A percentile compares a stretch with the other conserved stretches of the same genome.
phyloP scores from a whole-genome alignment of 2,329 filamentous ascomycete species.

The Domatiomyces globalis region DNA sequence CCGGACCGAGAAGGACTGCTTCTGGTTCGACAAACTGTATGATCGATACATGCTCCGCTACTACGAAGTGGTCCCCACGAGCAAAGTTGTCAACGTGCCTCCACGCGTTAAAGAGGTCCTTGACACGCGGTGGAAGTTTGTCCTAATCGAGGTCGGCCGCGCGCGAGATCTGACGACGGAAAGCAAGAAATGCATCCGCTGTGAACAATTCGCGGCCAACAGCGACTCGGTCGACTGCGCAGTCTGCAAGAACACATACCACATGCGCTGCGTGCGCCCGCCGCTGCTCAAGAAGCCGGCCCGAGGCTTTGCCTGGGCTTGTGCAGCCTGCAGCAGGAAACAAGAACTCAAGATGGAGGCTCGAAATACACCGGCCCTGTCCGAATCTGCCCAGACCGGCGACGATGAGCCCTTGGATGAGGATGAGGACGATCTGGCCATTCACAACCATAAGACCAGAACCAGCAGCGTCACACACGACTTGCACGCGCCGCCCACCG shows the following conservation, averaged over 20 bases:
- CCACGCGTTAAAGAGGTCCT: constrained; percentile 89
- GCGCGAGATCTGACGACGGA: constrained; percentile 92
- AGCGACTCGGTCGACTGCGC: constrained; percentile 95
- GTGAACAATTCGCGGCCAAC: constrained; percentile 76
- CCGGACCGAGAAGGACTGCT: constrained; percentile 69
- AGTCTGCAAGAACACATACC: constrained; percentile 86
- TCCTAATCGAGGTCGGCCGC: constrained; percentile 83
- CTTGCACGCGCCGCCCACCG: constrained; percentile 48
- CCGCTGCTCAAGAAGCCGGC: constrained; percentile 90
- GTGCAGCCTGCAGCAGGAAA: constrained; percentile 87
- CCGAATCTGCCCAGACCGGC: constrained; percentile 38
- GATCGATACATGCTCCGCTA: constrained; percentile 97
- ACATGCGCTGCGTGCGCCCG: constrained; percentile 94
- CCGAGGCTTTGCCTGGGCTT: constrained; percentile 95
- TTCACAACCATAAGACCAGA: constrained; percentile 27
- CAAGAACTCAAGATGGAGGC: constrained; percentile 87
- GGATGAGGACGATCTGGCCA: constrained; percentile 55
- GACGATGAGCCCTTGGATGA: constrained; percentile 52
- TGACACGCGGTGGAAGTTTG: constrained; percentile 91
- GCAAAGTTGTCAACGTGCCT: constrained; percentile 88
- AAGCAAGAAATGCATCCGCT: constrained; percentile 91
- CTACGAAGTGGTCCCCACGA: constrained; percentile 90
- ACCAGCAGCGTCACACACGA: constrained; percentile 30
- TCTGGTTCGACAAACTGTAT: constrained; percentile 96
- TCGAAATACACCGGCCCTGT: constrained; percentile 64